Conservation (phyloP, 2,329 filamentous ascomycete species). For the Monilinia fructicola region DNA sequence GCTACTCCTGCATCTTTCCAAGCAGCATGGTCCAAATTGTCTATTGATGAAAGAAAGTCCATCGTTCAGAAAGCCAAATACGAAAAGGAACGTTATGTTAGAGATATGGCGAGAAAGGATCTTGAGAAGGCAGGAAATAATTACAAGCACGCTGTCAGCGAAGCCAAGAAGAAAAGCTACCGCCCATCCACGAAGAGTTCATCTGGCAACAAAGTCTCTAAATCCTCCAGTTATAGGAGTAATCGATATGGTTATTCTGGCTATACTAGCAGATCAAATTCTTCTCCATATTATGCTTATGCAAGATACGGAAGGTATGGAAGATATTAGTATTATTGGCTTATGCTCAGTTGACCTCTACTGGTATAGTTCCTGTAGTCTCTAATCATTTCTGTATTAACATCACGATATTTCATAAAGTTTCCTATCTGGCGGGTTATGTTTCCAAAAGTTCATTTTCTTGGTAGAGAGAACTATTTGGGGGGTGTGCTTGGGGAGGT, state of each 20-base stretch:
- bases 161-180: constrained; percentile 1
- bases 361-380: too few species aligned
- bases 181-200: not conserved
- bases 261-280: not conserved
- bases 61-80: constrained; percentile 4
- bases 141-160: not conserved
- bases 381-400: not conserved
- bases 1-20: not conserved
- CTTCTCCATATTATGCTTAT: not conserved
- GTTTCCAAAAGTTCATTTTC: not conserved
- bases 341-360: not conserved
- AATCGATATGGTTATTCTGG: not conserved
- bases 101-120: not conserved
- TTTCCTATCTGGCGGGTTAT: not conserved
- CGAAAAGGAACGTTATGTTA: constrained; percentile 5
- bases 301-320: not conserved
- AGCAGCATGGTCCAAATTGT: not conserved
- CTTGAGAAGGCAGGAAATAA: constrained; percentile 3
- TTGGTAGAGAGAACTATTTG: too few species aligned
- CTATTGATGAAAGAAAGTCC: not conserved
- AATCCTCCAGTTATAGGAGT: not conserved
- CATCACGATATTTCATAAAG: not conserved
- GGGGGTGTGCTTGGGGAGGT: too few species aligned
- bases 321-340: not conserved
- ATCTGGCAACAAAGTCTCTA: not conserved